These are phyloP conservation scores for Glycine latifolia DNA, from an alignment of 306 rosid species.

Conservation along the genomic window DNA sequence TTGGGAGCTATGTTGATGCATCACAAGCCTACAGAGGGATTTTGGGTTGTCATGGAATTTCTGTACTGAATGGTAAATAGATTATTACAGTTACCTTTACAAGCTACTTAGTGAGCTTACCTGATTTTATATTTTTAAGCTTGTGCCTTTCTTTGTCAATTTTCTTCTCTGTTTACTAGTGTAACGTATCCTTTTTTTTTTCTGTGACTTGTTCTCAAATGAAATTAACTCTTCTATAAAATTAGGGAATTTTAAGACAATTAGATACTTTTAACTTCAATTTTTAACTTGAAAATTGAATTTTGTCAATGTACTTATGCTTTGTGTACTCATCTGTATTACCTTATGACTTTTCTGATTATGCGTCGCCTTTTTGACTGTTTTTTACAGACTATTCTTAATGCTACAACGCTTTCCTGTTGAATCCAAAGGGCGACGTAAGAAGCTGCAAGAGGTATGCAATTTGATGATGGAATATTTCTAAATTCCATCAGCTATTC, in stretches of 20 bases:
- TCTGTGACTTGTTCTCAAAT: neutral
- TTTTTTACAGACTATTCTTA: constrained; percentile 78
- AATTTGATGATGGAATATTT: constrained; percentile 8
- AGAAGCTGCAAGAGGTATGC: constrained; percentile 93
- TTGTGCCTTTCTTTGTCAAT: no score
- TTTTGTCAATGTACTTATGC: neutral
- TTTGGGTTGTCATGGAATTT: no score
- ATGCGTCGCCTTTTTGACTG: constrained; percentile 13
- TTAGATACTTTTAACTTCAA: neutral
- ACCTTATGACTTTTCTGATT: constrained; percentile 26
- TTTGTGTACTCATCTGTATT: constrained; percentile 11
- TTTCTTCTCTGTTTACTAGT: no score
- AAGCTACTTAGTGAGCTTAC: no score
- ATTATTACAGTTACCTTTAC: neutral
- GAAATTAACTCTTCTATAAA: neutral
- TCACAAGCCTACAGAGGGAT: neutral
- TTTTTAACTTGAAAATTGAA: constrained; percentile 51
- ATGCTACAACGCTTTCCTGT: constrained; percentile 95
- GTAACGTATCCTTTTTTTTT: neutral
- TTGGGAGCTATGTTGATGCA: neutral
- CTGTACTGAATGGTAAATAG: no score
- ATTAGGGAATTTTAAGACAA: constrained; percentile 12
- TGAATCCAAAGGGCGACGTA: constrained; percentile 91
- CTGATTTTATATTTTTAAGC: no score
- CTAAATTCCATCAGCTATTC: neutral